Percentiles rank a stretch among this genome's conserved stretches.
phyloP scores from a whole-genome alignment of 768 basidiomycete species.

The Xerocomellus amylosporus region DNA sequence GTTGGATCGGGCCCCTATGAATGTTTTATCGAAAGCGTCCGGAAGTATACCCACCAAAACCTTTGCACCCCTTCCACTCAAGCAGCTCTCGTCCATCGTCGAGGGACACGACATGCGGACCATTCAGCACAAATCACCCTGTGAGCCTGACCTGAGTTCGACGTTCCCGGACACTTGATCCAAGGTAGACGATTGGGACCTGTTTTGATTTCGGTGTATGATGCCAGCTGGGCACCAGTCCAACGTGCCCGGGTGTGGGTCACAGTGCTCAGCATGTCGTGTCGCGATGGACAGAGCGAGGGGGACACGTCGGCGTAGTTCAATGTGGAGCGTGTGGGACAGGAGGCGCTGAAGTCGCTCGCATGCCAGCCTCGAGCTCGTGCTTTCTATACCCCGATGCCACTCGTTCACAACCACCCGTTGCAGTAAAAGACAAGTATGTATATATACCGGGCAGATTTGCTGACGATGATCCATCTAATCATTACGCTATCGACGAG shows the following conservation, averaged over 20 bases:
- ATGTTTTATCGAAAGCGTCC: slow-evolving; percentile 51
- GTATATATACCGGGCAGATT: too few species aligned
- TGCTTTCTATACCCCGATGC: too few species aligned
- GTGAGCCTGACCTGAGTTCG: slow-evolving; percentile 7
- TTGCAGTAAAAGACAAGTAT: too few species aligned
- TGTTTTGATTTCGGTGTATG: slow-evolving; percentile 52
- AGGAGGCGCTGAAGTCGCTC: slow-evolving; percentile 43
- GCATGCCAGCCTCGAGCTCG: too few species aligned
- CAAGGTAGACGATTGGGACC: slow-evolving; percentile 38
- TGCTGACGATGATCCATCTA: neutral
- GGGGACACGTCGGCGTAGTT: slow-evolving; percentile 19
- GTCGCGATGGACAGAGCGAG: slow-evolving; percentile 25
- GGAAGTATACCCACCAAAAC: slow-evolving; percentile 39
- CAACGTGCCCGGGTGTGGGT: slow-evolving; percentile 57
- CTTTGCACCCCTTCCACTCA: slow-evolving; percentile 39
- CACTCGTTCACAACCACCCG: too few species aligned
- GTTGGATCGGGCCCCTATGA: too few species aligned
- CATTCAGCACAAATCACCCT: slow-evolving; percentile 57
- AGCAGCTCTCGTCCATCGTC: slow-evolving; percentile 59
- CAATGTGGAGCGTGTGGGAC: slow-evolving; percentile 37
- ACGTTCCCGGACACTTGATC: slow-evolving; percentile 15
- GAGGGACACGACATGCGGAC: slow-evolving; percentile 68
- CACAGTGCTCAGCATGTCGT: slow-evolving; percentile 48
- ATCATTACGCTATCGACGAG: slow-evolving; percentile 5
- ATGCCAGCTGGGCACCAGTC: slow-evolving; percentile 47